Percentiles rank a stretch among this genome's conserved stretches.
These are phyloP conservation scores for Pseudogymnoascus sp. DNA, from an alignment of 2,329 filamentous ascomycete species.

Conservation along the genomic window DNA sequence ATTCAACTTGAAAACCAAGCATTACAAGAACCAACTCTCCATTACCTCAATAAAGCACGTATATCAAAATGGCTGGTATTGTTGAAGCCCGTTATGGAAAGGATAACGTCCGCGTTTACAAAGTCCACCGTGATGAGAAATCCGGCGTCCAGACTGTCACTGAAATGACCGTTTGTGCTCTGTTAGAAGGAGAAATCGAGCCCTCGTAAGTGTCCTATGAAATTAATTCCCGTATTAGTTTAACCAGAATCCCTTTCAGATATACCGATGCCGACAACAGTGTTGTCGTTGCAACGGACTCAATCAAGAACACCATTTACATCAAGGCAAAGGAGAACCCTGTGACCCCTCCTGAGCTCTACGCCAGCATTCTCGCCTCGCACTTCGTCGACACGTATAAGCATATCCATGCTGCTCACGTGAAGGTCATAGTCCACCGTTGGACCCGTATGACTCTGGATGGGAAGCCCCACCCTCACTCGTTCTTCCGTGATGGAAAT, in stretches of 20 bases:
- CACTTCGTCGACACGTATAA: constrained; percentile 85
- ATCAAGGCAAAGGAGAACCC: constrained; percentile 91
- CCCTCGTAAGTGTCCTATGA: constrained; percentile 50
- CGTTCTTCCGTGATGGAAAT: constrained; percentile 81
- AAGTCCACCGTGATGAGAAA: constrained; percentile 73
- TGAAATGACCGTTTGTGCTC: constrained; percentile 89
- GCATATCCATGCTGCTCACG: constrained; percentile 79
- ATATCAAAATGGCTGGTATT: constrained; percentile 44
- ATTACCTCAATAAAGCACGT: neutral
- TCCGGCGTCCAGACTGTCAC: constrained; percentile 77
- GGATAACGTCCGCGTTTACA: constrained; percentile 98
- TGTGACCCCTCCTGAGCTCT: constrained; percentile 87
- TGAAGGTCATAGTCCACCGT: constrained; percentile 75
- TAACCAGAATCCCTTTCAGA: constrained; percentile 38
- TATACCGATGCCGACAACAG: constrained; percentile 94
- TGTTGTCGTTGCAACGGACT: constrained; percentile 91
- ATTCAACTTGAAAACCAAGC: neutral
- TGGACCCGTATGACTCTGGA: constrained; percentile 87
- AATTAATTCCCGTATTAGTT: neutral
- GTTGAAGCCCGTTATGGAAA: constrained; percentile 74
- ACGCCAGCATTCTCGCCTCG: constrained; percentile 71
- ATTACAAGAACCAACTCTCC: neutral
- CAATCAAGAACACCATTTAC: constrained; percentile 96
- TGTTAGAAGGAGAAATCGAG: constrained; percentile 89
- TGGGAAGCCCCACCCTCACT: constrained; percentile 88